Evolutionary conservation across 2,329 filamentous ascomycete genomes (phyloP).

Genomic region (Thielaviopsis ethacetica): DNA sequence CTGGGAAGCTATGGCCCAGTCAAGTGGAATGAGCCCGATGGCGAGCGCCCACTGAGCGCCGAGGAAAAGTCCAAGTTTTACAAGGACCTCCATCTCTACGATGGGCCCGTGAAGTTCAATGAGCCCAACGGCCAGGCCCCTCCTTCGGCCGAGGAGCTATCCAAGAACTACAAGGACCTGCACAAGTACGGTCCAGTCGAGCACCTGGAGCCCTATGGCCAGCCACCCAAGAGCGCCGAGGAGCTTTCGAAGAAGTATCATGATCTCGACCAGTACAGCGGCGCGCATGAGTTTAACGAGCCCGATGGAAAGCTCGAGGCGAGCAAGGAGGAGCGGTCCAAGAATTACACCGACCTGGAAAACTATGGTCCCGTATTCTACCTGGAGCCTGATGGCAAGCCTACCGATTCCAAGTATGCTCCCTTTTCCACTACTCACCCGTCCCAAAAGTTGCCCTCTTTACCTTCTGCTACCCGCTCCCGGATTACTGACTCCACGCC

Average conservation of each 20-base stretch:
- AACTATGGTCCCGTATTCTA: slow-evolving; percentile 23
- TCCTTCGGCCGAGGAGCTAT: slow-evolving; percentile 19
- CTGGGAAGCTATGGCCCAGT: slow-evolving; percentile 19
- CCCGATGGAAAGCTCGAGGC: slow-evolving; percentile 12
- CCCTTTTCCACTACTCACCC: background rate
- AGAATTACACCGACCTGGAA: slow-evolving; percentile 25
- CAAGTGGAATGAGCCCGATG: slow-evolving; percentile 22
- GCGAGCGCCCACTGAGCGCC: slow-evolving; percentile 16
- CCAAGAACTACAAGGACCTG: slow-evolving; percentile 23
- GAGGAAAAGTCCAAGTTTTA: slow-evolving; percentile 24
- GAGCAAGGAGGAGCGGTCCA: slow-evolving; percentile 20
- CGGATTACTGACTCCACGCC: slow-evolving; percentile 4
- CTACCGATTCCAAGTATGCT: slow-evolving; percentile 16
- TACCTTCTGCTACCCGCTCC: background rate
- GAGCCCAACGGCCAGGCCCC: slow-evolving; percentile 14
- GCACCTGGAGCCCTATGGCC: slow-evolving; percentile 10
- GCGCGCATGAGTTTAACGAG: slow-evolving; percentile 11
- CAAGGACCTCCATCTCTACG: slow-evolving; percentile 26
- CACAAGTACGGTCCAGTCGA: slow-evolving; percentile 18
- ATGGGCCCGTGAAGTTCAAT: slow-evolving; percentile 14
- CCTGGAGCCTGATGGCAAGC: slow-evolving; percentile 21
- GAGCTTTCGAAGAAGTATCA: slow-evolving; percentile 23
- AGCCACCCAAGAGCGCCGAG: slow-evolving; percentile 16
- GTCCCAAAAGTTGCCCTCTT: background rate
- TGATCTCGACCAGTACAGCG: slow-evolving; percentile 21